Conservation (phyloP, 129 eudicot genomes). For the Flaveria robusta region DNA sequence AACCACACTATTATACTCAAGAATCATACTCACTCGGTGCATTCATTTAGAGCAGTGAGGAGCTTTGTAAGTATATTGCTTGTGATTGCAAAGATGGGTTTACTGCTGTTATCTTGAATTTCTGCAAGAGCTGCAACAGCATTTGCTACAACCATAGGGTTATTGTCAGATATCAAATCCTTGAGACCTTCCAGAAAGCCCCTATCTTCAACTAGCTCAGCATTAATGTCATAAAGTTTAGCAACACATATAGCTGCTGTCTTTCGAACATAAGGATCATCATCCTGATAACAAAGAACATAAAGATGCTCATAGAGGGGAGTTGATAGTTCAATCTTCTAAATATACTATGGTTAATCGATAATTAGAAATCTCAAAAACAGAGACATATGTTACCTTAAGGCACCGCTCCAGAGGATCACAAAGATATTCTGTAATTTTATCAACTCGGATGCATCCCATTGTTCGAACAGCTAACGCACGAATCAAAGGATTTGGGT, state of each 20-base stretch:
- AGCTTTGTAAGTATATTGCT: constrained; percentile 90
- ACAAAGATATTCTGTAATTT: constrained; percentile 95
- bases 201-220: constrained; percentile 97
- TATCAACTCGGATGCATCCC: constrained; percentile 99
- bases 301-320: neutral
- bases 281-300: constrained; percentile 62
- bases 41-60: constrained; percentile 95
- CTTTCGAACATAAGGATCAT: constrained; percentile 99
- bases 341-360: neutral
- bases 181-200: constrained; percentile 95
- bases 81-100: constrained; percentile 82
- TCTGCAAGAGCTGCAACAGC: constrained; percentile 99
- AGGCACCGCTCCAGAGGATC: constrained; percentile 99
- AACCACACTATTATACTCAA: neutral
- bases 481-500: constrained; percentile 96
- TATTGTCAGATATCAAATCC: constrained; percentile 98
- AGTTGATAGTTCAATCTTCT: constrained; percentile 9
- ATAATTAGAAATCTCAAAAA: neutral
- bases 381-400: constrained; percentile 56
- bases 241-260: constrained; percentile 99
- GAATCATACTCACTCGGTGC: constrained; percentile 86
- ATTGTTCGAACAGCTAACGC: constrained; percentile 99
- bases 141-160: constrained; percentile 99
- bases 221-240: constrained; percentile 95
- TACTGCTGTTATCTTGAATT: constrained; percentile 90